A percentile compares a stretch with the other conserved stretches of the same genome.
Conservation (phyloP, 169 alveolate species). For the Nephromyces sp. region DNA sequence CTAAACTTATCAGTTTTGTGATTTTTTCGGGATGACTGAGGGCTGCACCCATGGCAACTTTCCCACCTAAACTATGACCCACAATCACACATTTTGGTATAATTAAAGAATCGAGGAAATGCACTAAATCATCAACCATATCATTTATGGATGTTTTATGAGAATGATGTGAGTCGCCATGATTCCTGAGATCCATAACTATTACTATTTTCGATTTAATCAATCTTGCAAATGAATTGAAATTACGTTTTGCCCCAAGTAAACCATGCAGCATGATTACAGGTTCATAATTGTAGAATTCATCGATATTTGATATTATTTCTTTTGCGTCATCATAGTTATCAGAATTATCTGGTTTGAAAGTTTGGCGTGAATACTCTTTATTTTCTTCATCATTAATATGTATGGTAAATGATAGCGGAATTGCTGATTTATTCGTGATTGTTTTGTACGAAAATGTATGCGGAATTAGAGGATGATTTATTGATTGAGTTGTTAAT, state of each 20-base stretch:
- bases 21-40: conserved; percentile 25
- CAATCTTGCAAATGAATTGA: background rate
- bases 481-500: too few relatives aligned
- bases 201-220: background rate
- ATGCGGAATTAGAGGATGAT: too few relatives aligned
- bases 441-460: too few relatives aligned
- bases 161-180: conserved; percentile 30
- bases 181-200: conserved; percentile 27
- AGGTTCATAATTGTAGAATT: too few relatives aligned
- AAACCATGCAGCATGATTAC: background rate
- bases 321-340: too few relatives aligned
- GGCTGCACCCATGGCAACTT: conserved; percentile 33
- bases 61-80: conserved; percentile 42
- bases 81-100: conserved; percentile 7
- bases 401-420: too few relatives aligned
- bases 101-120: conserved; percentile 8
- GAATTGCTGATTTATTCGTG: too few relatives aligned
- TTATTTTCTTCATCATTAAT: too few relatives aligned
- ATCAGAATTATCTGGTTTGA: too few relatives aligned
- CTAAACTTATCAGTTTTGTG: conserved; percentile 4
- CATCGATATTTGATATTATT: too few relatives aligned
- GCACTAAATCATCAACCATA: conserved; percentile 19
- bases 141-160: conserved; percentile 4
- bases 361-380: too few relatives aligned
- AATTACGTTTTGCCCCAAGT: conserved; percentile 4